phyloP scores from a whole-genome alignment of 192 early-diverging fungal species.

The Tieghemiomyces parasiticus region DNA sequence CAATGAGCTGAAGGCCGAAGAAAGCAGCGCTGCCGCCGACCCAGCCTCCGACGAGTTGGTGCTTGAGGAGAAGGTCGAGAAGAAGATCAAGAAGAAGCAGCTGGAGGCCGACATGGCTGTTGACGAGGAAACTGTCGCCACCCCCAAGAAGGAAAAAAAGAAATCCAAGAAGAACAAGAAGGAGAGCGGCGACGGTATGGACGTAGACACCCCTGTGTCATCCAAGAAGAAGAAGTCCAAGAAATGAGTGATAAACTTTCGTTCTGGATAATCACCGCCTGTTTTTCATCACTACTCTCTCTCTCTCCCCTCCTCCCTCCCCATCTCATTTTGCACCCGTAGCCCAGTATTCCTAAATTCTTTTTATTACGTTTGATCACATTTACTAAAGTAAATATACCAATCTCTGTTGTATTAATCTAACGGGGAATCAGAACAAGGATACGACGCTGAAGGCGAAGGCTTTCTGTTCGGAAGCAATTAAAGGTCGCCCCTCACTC shows the following conservation, averaged over 20 bases:
- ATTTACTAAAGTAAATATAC: no score
- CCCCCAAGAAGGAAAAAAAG: constrained; percentile 17
- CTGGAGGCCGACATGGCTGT: constrained; percentile 18
- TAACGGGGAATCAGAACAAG: no score
- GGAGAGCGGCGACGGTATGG: constrained; percentile 41
- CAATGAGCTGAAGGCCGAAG: constrained; percentile 44
- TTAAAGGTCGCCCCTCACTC: no score
- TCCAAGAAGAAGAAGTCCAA: constrained; percentile 40
- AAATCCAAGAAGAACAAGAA: constrained; percentile 39
- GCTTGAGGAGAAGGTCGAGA: constrained; percentile 25
- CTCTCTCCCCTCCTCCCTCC: neutral
- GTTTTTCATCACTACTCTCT: neutral
- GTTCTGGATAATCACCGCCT: neutral
- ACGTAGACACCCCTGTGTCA: constrained; percentile 36
- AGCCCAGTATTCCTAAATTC: no score
- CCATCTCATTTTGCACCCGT: no score
- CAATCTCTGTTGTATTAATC: no score
- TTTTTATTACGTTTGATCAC: no score
- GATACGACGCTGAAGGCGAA: no score
- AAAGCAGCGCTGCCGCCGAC: constrained; percentile 36
- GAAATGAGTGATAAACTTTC: constrained; percentile 13
- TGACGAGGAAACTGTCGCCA: neutral
- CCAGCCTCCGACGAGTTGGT: constrained; percentile 21
- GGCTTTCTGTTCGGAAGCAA: no score
- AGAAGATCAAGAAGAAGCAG: constrained; percentile 37